A percentile compares a stretch with the other conserved stretches of the same genome.
These are phyloP conservation scores for Myxozyma neotropica DNA, from an alignment of 805 yeast species.

Conservation along the genomic window DNA sequence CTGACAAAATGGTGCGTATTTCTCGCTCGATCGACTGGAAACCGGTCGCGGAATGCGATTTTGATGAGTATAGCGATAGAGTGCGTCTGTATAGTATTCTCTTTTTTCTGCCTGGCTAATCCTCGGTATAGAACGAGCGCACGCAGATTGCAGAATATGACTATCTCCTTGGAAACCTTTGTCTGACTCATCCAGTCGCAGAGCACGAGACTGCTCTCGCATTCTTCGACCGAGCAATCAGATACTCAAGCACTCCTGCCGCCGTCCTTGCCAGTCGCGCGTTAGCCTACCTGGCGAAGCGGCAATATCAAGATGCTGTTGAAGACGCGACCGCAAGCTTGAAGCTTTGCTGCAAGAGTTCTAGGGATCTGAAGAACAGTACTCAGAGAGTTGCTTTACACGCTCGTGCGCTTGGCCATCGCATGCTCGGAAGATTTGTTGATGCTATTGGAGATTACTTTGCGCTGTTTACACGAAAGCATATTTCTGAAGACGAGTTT, in stretches of 20 bases:
- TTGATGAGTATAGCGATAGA: too few relatives aligned
- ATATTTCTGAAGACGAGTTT: too few relatives aligned
- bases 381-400: neutral
- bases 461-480: too few relatives aligned
- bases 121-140: neutral
- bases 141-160: neutral
- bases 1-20: too few relatives aligned
- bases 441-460: too few relatives aligned
- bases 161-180: neutral
- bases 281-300: neutral
- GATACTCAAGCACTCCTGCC: neutral
- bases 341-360: neutral
- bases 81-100: neutral
- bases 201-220: neutral
- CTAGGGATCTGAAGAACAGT: too few relatives aligned
- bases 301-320: neutral
- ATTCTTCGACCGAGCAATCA: neutral
- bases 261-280: slow-evolving; percentile 1
- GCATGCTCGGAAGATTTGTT: too few relatives aligned
- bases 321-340: neutral
- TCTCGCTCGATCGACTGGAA: too few relatives aligned
- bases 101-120: neutral
- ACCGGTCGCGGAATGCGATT: too few relatives aligned
- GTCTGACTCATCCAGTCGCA: neutral
- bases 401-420: too few relatives aligned